phyloP scores from a whole-genome alignment of 2,329 filamentous ascomycete genomes.

The Aspergillus fijiensis region DNA sequence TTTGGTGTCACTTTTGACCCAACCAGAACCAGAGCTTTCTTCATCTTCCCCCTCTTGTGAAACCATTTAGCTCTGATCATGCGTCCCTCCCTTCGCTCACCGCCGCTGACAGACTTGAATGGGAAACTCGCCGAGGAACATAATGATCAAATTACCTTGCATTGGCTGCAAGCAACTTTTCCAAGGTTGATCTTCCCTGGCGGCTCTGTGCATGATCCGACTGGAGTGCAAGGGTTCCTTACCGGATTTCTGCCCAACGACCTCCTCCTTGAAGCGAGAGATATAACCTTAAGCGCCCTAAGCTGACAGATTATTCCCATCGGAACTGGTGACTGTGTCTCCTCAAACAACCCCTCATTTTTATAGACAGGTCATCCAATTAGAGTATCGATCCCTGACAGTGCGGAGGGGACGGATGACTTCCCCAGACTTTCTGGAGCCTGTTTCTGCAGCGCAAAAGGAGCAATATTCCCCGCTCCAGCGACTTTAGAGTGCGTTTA shows the following conservation, averaged over 20 bases:
- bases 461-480: not conserved
- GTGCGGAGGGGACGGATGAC: not conserved
- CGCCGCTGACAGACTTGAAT: slow-evolving; percentile 1
- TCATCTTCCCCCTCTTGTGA: not conserved
- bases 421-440: not conserved
- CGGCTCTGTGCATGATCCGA: slow-evolving; percentile 2
- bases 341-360: not conserved
- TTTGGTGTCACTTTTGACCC: not conserved
- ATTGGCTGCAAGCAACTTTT: not conserved
- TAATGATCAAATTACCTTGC: not conserved
- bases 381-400: not conserved
- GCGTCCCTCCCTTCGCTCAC: not conserved
- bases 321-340: not conserved
- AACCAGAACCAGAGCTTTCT: not conserved
- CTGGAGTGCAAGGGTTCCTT: slow-evolving; percentile 3
- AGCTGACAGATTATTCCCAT: not conserved
- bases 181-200: not conserved
- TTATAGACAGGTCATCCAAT: not conserved
- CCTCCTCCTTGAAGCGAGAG: not conserved
- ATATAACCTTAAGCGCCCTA: not conserved
- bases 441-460: not conserved
- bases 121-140: slow-evolving; percentile 6
- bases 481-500: not conserved
- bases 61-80: not conserved
- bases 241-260: not conserved